phyloP scores from a whole-genome alignment of 176 grass and related monocot species.

The Triticum aestivum region DNA sequence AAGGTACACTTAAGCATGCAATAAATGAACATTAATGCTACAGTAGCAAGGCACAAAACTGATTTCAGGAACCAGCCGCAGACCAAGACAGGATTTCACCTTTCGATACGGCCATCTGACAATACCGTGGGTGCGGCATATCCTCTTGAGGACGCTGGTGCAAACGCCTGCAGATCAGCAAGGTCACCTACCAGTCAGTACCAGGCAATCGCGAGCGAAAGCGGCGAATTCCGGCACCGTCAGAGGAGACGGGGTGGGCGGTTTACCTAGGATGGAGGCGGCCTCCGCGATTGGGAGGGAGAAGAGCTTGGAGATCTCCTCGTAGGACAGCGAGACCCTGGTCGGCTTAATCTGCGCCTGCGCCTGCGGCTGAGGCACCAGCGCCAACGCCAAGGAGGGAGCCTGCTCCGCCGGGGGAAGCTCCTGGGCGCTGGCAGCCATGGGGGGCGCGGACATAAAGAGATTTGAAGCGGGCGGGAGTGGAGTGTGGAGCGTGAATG shows the following conservation, averaged over 20 bases:
- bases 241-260: background rate
- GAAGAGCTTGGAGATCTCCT: slow-evolving; percentile 96
- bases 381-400: background rate
- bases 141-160: slow-evolving; percentile 87
- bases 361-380: background rate
- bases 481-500: slow-evolving; percentile 9
- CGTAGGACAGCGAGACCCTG: slow-evolving; percentile 58
- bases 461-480: slow-evolving; percentile 31
- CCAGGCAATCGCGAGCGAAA: background rate
- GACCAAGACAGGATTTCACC: slow-evolving; percentile 30
- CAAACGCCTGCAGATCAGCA: slow-evolving; percentile 61
- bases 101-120: slow-evolving; percentile 93
- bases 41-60: background rate
- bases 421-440: slow-evolving; percentile 40
- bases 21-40: background rate
- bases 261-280: slow-evolving; percentile 72
- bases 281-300: slow-evolving; percentile 88
- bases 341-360: slow-evolving; percentile 36
- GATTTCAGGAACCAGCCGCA: background rate
- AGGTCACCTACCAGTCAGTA: background rate
- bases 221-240: background rate
- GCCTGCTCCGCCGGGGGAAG: background rate
- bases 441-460: background rate
- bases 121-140: slow-evolving; percentile 91
- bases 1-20: background rate